Evolutionary conservation across 2,329 filamentous ascomycete genomes (phyloP), one percentile per base, ranked within the genome.

Genomic region (Fusarium sp.): DNA sequence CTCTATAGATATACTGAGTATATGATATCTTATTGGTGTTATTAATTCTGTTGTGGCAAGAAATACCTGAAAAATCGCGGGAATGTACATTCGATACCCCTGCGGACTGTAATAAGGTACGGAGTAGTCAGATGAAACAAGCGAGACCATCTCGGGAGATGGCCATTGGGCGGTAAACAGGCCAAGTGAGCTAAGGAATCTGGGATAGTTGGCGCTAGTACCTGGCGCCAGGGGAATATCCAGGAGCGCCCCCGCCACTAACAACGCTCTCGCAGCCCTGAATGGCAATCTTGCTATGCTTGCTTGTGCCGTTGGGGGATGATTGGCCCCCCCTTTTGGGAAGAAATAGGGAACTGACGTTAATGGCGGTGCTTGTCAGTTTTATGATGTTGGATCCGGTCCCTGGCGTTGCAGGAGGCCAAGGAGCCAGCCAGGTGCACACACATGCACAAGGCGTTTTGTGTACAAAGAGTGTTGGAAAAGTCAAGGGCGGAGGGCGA

Each of bases 311-410:
- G 20, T 55, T 26, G 24, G 51, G n/a, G 18, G 22, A 35, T 74
- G 70, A 73, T 74, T 73, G 71, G 71, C 38, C 71, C 71, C 70
- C 70, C 71, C 68, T 73, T 73, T 70, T 58, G 22, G 51, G 70
- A 30, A 39, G 42, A 53, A 33, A 36, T 26, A 58, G 42, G 28
- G 26, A 60, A 51, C 48, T 26, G 38, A 72, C 51, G 53, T 70
- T 72, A 47, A 66, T 61, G 65, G 60, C 56, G 30, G 47, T 54
- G 61, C 56, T 66, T 60, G 65, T 59, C 70, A 67, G 66, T 64
- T 71, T 74, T 47, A 47, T 59, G 54, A 63, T 62, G 70, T 73
- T 45, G 51, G 56, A 47, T 53, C 42, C 55, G 51, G 41, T 28
- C 48, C 61, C 39, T 65, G 39, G 44, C 45, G 45, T 39, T 70